Conservation (phyloP, 2,329 filamentous ascomycete species). For the Lachnellula arida region DNA sequence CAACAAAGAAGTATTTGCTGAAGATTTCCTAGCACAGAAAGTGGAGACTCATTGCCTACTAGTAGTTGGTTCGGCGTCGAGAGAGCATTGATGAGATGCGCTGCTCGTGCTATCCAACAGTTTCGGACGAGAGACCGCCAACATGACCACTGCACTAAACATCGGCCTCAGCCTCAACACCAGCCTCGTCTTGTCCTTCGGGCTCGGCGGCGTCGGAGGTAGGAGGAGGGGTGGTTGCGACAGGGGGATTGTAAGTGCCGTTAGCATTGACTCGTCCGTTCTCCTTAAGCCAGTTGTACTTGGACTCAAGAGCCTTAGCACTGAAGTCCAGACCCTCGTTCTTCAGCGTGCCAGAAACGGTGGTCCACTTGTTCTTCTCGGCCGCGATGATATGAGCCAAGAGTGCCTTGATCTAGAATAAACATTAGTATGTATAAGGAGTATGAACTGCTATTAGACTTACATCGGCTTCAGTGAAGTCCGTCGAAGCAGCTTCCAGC, state of each 20-base stretch:
- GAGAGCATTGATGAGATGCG: not conserved
- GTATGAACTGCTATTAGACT: not conserved
- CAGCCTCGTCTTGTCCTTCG: not conserved
- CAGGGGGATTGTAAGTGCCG: conserved; percentile 1
- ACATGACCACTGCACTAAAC: not conserved
- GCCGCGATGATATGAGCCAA: conserved; percentile 1
- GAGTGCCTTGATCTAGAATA: not conserved
- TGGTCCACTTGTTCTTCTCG: conserved; percentile 5
- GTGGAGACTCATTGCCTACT: no score
- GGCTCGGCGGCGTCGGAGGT: not conserved
- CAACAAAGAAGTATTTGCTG: not conserved
- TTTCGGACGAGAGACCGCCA: not conserved
- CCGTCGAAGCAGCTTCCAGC: conserved; percentile 4
- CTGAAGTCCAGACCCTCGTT: conserved; percentile 1
- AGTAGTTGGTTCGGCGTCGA: not conserved
- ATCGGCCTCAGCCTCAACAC: not conserved
- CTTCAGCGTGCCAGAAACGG: conserved; percentile 5
- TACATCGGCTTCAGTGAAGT: conserved; percentile 13
- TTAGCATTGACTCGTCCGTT: conserved; percentile 4
- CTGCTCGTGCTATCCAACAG: not conserved
- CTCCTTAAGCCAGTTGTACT: conserved; percentile 8
- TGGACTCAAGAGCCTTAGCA: conserved; percentile 6
- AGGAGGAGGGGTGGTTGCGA: not conserved
- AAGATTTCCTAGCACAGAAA: not conserved
- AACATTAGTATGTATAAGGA: no score